These are phyloP conservation scores for Sugiyamaella grinbergsii DNA, from an alignment of 1,139 yeast species.

Conservation along the genomic window DNA sequence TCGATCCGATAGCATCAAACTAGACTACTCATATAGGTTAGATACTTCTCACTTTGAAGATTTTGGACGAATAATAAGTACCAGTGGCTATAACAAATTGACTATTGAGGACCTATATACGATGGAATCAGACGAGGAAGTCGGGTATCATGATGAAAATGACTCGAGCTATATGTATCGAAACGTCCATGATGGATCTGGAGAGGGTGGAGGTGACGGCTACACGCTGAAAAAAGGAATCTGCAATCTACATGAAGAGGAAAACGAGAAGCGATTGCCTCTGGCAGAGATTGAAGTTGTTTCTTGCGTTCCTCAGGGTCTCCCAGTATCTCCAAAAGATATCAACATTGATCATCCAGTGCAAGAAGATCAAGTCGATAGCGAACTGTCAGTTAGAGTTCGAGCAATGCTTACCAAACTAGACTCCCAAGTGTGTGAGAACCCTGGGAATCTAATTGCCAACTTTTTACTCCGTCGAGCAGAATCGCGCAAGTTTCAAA, in stretches of 20 bases:
- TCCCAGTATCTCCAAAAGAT: not conserved
- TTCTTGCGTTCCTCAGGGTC: not conserved
- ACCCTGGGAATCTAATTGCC: not conserved
- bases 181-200: not conserved
- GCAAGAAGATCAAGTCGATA: not conserved
- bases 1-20: not conserved
- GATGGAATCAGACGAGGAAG: not conserved
- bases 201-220: not conserved
- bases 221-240: not conserved
- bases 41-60: slow-evolving; percentile 9
- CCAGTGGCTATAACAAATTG: not conserved
- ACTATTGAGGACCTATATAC: slow-evolving; percentile 5
- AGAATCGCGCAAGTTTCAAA: not conserved
- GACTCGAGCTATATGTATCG: not conserved
- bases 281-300: slow-evolving; percentile 1
- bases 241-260: not conserved
- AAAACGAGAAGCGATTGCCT: not conserved
- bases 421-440: slow-evolving; percentile 1
- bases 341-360: not conserved
- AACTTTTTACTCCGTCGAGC: not conserved
- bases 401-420: slow-evolving; percentile 1
- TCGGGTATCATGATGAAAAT: slow-evolving; percentile 7
- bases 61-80: slow-evolving; percentile 1
- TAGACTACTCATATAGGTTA: not conserved
- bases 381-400: not conserved